Base-by-base conservation (phyloP, 2,329 filamentous ascomycete genomes). In the Aspergillus fumigatiaffinis region DNA sequence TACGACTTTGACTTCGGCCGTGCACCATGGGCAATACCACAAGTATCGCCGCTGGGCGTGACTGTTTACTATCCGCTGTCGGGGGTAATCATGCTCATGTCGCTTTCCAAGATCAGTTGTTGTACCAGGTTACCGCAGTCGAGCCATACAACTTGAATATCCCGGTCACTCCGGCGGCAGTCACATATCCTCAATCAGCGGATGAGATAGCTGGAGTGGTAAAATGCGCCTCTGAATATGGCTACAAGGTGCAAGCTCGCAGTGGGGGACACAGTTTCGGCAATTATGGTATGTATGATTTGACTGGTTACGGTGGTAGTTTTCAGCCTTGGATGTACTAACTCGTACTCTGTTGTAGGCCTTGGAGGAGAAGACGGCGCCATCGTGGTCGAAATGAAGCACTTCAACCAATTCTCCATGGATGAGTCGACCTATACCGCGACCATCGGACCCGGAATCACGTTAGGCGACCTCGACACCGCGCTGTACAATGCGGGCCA, bases 201-300 rank as follows among this genome's bases (percentile, higher is more conserved):
- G 60, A 72, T 4, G 74, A 82, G 8, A 73, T 84, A 17, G 69
- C 77, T 5, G 71, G 69, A 3, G 76, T 81, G 3, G 74, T 84
- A 14, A 67, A 69, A 46, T 84, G 80, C 56, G 81, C 79, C 1
- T 65, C 66, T 1, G 62, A 74, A 25, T 59, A 68, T 47, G 69
- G 70, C 10, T 68, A 81, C 26, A 79, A 81, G 50, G 79, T 84
- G 2, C 80, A 81, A 47, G 73, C 81, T 3, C 79, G 77, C 58
- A 75, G 77, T 41, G 82, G 82, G 12, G 82, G 82, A 0, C 82
- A 84, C 63, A 80, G 77, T 44, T 84, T 82, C 66, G 82, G 77
- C 0, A 82, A 80, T 42, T 80, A 77, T 54, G 79, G 79, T 58
- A 71, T 71, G 10, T 29, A 12, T 29, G 28, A 50, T 3, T 29